These are phyloP conservation scores for Cyclotella atomus DNA, from an alignment of 108 stramenopile species.

Conservation along the genomic window DNA sequence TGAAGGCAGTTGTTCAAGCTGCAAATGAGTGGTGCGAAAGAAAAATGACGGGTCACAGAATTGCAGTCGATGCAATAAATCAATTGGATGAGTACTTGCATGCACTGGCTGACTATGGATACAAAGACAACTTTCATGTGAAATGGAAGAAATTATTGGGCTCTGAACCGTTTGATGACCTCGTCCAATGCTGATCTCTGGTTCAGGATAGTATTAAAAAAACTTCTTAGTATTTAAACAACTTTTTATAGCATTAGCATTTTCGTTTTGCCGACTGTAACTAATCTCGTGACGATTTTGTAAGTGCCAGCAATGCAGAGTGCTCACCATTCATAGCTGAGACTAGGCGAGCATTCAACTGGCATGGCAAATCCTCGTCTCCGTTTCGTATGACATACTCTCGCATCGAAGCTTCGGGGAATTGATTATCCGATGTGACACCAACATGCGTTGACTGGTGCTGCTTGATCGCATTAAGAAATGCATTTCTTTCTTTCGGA, in stretches of 20 bases:
- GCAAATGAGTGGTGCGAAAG: slow-evolving; percentile 39
- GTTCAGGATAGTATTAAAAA: neutral
- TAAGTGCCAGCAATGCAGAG: slow-evolving; percentile 38
- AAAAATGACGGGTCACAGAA: neutral
- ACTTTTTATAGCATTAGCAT: neutral
- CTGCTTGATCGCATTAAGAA: slow-evolving; percentile 63
- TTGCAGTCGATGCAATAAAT: neutral
- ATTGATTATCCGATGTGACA: slow-evolving; percentile 40
- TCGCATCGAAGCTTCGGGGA: slow-evolving; percentile 52
- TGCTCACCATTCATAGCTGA: slow-evolving; percentile 50
- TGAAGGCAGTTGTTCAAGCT: slow-evolving; percentile 6
- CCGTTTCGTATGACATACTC: slow-evolving; percentile 80
- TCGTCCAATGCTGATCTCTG: neutral
- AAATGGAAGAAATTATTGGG: neutral
- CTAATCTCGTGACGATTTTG: too few species aligned
- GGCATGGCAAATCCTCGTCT: slow-evolving; percentile 70
- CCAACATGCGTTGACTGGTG: slow-evolving; percentile 35
- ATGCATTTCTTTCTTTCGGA: slow-evolving; percentile 47
- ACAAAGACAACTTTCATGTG: neutral
- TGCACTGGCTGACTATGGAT: neutral
- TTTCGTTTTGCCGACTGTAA: too few species aligned
- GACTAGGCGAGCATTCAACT: slow-evolving; percentile 71
- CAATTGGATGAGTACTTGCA: neutral
- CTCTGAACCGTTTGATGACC: neutral
- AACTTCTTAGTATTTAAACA: neutral